phyloP scores from a whole-genome alignment of 2,329 filamentous ascomycete genomes.

The Seiridium unicorne region DNA sequence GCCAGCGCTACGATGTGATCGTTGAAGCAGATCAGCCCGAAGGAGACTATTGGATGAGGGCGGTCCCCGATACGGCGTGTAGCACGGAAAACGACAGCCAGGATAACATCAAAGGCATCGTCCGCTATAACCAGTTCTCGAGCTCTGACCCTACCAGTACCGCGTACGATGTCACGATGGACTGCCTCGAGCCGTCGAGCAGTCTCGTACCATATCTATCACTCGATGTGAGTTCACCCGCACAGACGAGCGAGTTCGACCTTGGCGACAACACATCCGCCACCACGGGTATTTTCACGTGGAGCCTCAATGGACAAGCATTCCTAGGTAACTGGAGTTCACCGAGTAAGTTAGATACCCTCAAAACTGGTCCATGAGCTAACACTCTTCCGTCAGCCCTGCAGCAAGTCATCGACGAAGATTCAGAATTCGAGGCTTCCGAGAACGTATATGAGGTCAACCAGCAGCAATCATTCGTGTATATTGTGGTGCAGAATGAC shows the following conservation, averaged over 20 bases:
- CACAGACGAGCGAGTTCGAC: constrained; percentile 23
- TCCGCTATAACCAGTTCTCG: constrained; percentile 34
- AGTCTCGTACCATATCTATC: constrained; percentile 31
- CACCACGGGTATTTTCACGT: constrained; percentile 38
- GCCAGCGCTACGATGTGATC: constrained; percentile 44
- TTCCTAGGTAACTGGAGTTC: constrained; percentile 45
- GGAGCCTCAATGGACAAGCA: constrained; percentile 47
- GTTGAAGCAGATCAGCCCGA: constrained; percentile 37
- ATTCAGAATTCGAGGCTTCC: constrained; percentile 17
- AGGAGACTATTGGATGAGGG: constrained; percentile 47
- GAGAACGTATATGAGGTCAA: constrained; percentile 29
- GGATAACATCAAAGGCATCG: constrained; percentile 46
- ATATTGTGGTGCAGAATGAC: constrained; percentile 28
- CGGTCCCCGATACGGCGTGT: constrained; percentile 40
- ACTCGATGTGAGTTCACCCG: constrained; percentile 25
- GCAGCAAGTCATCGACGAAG: constrained; percentile 24
- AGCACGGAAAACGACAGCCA: constrained; percentile 30
- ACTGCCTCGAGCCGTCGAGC: constrained; percentile 30
- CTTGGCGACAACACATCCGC: constrained; percentile 16
- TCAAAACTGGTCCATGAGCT: constrained; percentile 12
- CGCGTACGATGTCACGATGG: constrained; percentile 12
- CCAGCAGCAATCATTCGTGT: constrained; percentile 30
- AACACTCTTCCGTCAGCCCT: constrained; percentile 29
- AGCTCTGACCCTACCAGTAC: constrained; percentile 15
- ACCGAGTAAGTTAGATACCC: constrained; percentile 33